Percentiles rank a stretch among this genome's conserved stretches.
Conservation (phyloP, 441 rosid genomes). For the Adansonia madagascariensis region DNA sequence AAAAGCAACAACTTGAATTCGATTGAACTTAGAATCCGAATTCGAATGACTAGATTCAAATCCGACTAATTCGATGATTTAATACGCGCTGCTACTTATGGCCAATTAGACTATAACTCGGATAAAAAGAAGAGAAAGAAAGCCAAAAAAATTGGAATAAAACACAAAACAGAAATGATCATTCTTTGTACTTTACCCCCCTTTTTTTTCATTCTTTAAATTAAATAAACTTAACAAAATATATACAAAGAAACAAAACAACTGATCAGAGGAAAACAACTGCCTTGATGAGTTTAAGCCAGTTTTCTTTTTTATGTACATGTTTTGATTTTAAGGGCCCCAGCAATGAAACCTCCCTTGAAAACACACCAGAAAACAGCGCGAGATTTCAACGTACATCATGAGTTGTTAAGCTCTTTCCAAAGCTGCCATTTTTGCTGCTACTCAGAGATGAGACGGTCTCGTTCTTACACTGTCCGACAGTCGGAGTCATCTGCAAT, state of each 20-base stretch:
- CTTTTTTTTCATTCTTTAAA: conserved; percentile 1
- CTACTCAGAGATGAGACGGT: background rate
- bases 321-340: conserved; percentile 4
- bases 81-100: too few species aligned
- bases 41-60: too few species aligned
- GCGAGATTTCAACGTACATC: conserved; percentile 25
- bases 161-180: background rate
- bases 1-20: too few species aligned
- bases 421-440: conserved; percentile 1
- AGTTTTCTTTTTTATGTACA: conserved; percentile 27
- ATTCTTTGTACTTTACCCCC: background rate
- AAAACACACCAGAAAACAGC: conserved; percentile 2
- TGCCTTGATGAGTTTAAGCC: conserved; percentile 20
- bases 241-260: conserved; percentile 21
- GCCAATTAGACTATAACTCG: too few species aligned
- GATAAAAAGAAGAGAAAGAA: background rate
- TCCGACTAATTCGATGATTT: too few species aligned
- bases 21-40: too few species aligned
- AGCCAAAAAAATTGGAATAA: background rate
- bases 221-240: background rate
- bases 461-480: conserved; percentile 30
- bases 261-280: conserved; percentile 1
- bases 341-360: background rate
- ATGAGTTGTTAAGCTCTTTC: conserved; percentile 24
- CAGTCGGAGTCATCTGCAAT: background rate